Percentiles rank a stretch among this genome's conserved stretches.
These are phyloP conservation scores for Naumovozyma castellii DNA, from an alignment of 805 yeast species.

Conservation along the genomic window DNA sequence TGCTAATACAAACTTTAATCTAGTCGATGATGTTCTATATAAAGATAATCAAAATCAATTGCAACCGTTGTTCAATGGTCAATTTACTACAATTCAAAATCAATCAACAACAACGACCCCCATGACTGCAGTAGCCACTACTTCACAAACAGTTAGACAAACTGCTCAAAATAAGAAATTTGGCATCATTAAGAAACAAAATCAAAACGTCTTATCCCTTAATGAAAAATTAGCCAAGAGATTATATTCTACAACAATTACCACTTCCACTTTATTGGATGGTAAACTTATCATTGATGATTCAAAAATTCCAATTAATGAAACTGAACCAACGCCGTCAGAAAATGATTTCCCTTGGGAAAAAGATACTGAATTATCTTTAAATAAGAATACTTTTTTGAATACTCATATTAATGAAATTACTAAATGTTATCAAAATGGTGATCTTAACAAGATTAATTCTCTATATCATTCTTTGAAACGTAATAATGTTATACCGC, in stretches of 20 bases:
- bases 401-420: constrained; percentile 28
- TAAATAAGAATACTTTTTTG: constrained; percentile 27
- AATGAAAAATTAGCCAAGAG: not conserved
- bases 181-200: too few relatives aligned
- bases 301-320: not conserved
- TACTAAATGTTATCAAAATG: constrained; percentile 14
- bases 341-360: constrained; percentile 21
- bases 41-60: not conserved
- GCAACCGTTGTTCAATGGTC: not conserved
- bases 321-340: not conserved
- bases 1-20: constrained; percentile 27
- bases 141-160: not conserved
- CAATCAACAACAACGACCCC: not conserved
- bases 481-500: constrained; percentile 39
- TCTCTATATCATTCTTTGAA: constrained; percentile 34
- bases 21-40: constrained; percentile 21
- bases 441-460: constrained; percentile 31
- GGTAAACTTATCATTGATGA: not conserved
- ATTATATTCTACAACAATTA: constrained; percentile 1
- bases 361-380: constrained; percentile 22
- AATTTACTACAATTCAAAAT: not conserved
- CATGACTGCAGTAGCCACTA: not conserved
- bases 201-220: not conserved
- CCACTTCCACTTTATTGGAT: not conserved
- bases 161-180: not conserved